Base-by-base conservation (phyloP, 331 rosid genomes). In the Quercus phellos region DNA sequence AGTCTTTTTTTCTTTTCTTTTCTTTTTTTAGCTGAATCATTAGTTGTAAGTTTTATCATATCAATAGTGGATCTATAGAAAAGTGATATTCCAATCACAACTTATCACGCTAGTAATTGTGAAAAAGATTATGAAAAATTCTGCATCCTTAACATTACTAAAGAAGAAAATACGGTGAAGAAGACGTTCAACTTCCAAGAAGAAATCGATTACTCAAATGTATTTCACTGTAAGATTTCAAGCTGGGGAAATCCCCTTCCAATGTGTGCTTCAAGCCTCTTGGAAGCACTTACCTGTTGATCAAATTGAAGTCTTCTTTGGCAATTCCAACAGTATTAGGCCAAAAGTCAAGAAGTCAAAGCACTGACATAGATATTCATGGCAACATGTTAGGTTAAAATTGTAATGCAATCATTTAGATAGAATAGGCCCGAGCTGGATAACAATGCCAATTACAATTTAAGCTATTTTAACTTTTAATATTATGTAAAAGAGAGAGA, bases 371-470 rank as follows among this genome's bases (percentile, higher is more conserved):
- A 51, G 19, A 29, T 63, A 76, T 32, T 54, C 55, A 9, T 27
- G 12, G 19, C 55, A 56, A 38, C 77, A 27, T 70, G 72, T 74
- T 79, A 73, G 75, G 66, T 74, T 79, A 84, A 84, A 82, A 77
- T 84, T 84, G 81, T 27, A 77, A 77, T 74, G 56, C 55, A 67
- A 77, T 79, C 77, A 81, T 71, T 27, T 19, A 63, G 5, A 55
- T 38, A 56, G 30, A 61, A 68, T 77, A 56, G 70, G 74, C 73
- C 85, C 79, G 11, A 14, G 21, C 70, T 79, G 76, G 84, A 75
- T 60, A 78, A 77, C 86, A 79, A 70, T 46, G 82, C 46, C 72
- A 73, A 35, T 70, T 68, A 51, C 74, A 76, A 27, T 30, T 53
- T 74, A 68, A 76, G 68, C 77, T 74, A 82, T 38, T 22, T 72